Conservation (phyloP, 2,329 filamentous ascomycete genomes). For the Trichoderma atroviride region DNA sequence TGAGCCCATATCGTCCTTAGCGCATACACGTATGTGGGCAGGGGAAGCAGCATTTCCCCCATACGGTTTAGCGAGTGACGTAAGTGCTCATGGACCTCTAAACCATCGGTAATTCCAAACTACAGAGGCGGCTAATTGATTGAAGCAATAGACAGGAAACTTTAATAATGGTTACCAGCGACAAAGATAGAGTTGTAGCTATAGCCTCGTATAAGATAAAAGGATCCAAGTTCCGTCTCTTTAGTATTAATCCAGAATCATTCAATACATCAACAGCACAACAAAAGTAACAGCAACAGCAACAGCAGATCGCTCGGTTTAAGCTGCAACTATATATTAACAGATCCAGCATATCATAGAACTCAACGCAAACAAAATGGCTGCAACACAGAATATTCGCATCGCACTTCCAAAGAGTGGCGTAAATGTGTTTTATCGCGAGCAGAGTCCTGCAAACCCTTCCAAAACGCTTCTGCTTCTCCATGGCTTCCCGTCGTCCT, state of each 20-base stretch:
- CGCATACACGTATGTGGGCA: neutral
- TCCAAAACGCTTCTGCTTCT: slow-evolving; percentile 14
- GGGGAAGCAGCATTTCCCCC: slow-evolving; percentile 1
- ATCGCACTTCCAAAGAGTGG: slow-evolving; percentile 9
- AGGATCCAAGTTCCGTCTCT: neutral
- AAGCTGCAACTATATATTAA: neutral
- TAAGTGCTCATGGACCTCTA: neutral
- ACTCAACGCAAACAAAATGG: neutral
- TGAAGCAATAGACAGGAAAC: neutral
- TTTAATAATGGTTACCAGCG: neutral
- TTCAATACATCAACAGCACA: neutral
- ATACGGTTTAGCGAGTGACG: slow-evolving; percentile 16
- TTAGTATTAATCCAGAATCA: neutral
- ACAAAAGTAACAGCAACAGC: neutral
- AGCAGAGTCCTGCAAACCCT: neutral
- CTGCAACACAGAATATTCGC: slow-evolving; percentile 5
- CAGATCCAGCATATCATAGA: neutral
- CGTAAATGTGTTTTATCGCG: slow-evolving; percentile 17
- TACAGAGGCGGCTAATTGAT: neutral
- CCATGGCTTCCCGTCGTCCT: slow-evolving; percentile 21
- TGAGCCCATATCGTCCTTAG: neutral
- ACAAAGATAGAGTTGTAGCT: neutral
- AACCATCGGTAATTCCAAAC: neutral
- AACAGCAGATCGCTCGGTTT: neutral
- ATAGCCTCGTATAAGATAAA: neutral